A percentile compares a stretch with the other conserved stretches of the same genome.
These are phyloP conservation scores for Trichosanthes cucumerina DNA, from an alignment of 306 rosid genomes.

Conservation along the genomic window DNA sequence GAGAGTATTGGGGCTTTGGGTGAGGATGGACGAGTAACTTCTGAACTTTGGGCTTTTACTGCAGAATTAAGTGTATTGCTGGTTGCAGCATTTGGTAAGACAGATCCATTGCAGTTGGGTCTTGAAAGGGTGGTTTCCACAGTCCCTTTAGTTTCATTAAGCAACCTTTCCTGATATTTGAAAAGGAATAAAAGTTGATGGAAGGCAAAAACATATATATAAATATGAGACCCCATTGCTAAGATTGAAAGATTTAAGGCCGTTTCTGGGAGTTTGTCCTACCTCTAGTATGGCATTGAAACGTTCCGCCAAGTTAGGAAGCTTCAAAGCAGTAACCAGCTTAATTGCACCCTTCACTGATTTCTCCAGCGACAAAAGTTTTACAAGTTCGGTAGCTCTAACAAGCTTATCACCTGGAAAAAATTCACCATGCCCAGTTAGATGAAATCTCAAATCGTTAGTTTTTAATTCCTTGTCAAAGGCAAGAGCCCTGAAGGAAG, in stretches of 20 bases:
- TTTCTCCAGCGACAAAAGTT: slow-evolving; percentile 75
- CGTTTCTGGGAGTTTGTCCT: slow-evolving; percentile 9
- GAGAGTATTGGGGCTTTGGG: slow-evolving; percentile 36
- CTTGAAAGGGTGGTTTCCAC: slow-evolving; percentile 20
- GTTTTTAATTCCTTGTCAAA: not conserved
- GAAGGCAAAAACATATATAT: slow-evolving; percentile 3
- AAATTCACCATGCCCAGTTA: slow-evolving; percentile 8
- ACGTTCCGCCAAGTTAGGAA: slow-evolving; percentile 86
- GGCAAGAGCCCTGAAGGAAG: not conserved
- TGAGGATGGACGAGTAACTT: slow-evolving; percentile 22
- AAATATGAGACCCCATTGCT: not conserved
- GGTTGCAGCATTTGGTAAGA: slow-evolving; percentile 18
- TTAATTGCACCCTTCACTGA: slow-evolving; percentile 90
- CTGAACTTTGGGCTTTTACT: slow-evolving; percentile 24
- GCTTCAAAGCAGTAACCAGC: slow-evolving; percentile 80
- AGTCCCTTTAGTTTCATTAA: slow-evolving; percentile 30
- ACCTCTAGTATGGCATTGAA: slow-evolving; percentile 85
- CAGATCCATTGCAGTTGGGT: slow-evolving; percentile 19
- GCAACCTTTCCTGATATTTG: slow-evolving; percentile 61
- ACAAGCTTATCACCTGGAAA: slow-evolving; percentile 79
- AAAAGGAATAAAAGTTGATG: slow-evolving; percentile 10
- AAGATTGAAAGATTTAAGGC: not conserved
- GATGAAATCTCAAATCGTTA: not conserved
- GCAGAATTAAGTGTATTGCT: slow-evolving; percentile 14
- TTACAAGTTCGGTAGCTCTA: slow-evolving; percentile 83